A percentile compares a stretch with the other conserved stretches of the same genome.
phyloP scores from a whole-genome alignment of 164 flowering plant genomes.

The Houttuynia cordata region DNA sequence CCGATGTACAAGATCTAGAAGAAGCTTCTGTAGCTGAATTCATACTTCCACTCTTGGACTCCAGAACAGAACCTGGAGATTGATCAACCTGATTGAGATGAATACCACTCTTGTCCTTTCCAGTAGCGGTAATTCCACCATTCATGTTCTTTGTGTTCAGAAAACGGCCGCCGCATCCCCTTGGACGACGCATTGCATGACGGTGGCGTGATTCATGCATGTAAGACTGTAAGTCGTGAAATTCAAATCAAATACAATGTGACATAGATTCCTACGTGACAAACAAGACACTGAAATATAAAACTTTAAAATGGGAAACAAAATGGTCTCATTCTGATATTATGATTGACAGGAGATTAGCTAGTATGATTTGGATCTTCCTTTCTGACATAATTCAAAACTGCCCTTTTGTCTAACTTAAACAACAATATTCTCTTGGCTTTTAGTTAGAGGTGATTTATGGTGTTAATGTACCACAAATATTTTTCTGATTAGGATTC shows the following conservation, averaged over 20 bases:
- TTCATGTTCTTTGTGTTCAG: conserved; percentile 41
- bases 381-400: no score
- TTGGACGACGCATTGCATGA: conserved; percentile 82
- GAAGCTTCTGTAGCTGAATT: conserved; percentile 36
- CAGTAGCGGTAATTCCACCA: conserved; percentile 15
- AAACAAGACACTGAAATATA: background rate
- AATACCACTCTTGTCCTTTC: conserved; percentile 5
- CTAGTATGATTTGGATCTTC: no score
- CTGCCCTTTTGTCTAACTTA: no score
- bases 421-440: no score
- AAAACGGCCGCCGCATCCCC: conserved; percentile 89
- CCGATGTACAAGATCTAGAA: conserved; percentile 24
- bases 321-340: background rate
- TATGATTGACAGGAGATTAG: background rate
- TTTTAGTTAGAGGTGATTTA: no score
- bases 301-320: background rate
- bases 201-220: conserved; percentile 86
- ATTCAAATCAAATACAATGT: background rate
- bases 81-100: conserved; percentile 20
- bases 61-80: conserved; percentile 50
- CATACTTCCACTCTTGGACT: conserved; percentile 39
- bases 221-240: conserved; percentile 41
- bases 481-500: no score
- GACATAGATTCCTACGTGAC: background rate
- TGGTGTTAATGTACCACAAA: no score